Percentiles rank a stretch among this genome's conserved stretches.
These are phyloP conservation scores for Chaetomium fimeti DNA, from an alignment of 495 filamentous ascomycete genomes.

Conservation along the genomic window DNA sequence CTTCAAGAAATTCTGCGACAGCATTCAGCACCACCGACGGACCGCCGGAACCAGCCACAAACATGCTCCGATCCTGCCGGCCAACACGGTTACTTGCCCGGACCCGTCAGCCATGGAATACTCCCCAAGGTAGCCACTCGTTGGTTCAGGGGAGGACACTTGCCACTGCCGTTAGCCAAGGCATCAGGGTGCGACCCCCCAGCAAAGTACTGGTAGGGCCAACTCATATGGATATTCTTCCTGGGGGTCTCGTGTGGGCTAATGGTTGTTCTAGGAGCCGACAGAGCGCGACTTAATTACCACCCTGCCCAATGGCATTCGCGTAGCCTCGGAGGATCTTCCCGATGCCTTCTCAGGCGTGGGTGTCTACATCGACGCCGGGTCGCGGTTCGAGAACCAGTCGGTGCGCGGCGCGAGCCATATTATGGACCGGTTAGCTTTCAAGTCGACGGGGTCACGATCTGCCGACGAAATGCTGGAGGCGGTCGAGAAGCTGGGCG, in stretches of 20 bases:
- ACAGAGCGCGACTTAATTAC: slow-evolving; percentile 85
- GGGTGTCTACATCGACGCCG: slow-evolving; percentile 94
- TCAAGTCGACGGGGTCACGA: slow-evolving; percentile 81
- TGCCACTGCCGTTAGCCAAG: slow-evolving; percentile 12
- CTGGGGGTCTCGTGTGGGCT: background rate
- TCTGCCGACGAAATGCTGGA: slow-evolving; percentile 84
- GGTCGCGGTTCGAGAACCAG: slow-evolving; percentile 89
- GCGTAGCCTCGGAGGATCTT: slow-evolving; percentile 91
- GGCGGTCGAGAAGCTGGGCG: slow-evolving; percentile 78
- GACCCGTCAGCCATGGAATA: slow-evolving; percentile 23
- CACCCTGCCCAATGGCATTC: slow-evolving; percentile 86
- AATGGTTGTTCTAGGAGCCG: slow-evolving; percentile 63
- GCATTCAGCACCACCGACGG: slow-evolving; percentile 3
- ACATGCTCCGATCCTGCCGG: slow-evolving; percentile 34
- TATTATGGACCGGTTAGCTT: slow-evolving; percentile 92
- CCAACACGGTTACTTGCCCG: slow-evolving; percentile 29
- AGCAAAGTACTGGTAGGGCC: slow-evolving; percentile 17
- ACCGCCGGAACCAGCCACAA: slow-evolving; percentile 11
- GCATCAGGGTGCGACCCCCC: slow-evolving; percentile 3
- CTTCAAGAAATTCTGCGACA: slow-evolving; percentile 9
- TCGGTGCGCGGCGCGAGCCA: slow-evolving; percentile 88
- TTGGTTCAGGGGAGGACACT: slow-evolving; percentile 15
- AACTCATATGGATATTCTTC: background rate
- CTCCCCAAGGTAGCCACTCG: background rate
- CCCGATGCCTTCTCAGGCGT: slow-evolving; percentile 94